Percentiles rank a stretch among this genome's conserved stretches.
Evolutionary conservation across 2,329 filamentous ascomycete genomes (phyloP).

Genomic region (Fusarium palustre): DNA sequence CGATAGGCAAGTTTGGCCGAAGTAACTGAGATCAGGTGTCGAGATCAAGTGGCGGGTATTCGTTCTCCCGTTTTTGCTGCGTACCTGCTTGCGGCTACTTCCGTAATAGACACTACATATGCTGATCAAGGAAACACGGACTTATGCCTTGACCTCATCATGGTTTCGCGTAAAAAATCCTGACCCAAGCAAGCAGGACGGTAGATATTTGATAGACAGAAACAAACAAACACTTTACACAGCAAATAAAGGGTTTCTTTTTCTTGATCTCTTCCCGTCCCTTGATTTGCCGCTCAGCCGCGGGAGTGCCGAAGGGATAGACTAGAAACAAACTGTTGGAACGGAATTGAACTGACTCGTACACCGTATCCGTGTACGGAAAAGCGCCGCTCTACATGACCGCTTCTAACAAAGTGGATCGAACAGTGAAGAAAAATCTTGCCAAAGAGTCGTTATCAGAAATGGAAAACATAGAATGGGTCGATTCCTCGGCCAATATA

Average conservation of each 20-base stretch:
- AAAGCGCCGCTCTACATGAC: background rate
- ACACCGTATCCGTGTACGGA: background rate
- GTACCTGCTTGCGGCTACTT: background rate
- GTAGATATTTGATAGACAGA: background rate
- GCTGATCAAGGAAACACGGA: background rate
- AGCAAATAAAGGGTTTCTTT: background rate
- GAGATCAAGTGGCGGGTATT: background rate
- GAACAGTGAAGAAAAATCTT: background rate
- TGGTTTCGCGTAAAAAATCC: background rate
- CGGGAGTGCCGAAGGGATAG: background rate
- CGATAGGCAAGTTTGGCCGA: slow-evolving; percentile 1
- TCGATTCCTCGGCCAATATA: background rate
- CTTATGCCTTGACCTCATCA: background rate
- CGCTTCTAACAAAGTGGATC: background rate
- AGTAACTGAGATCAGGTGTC: background rate
- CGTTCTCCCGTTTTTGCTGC: background rate
- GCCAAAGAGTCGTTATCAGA: no score
- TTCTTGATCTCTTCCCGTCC: no score
- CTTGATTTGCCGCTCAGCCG: background rate
- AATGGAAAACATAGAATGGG: background rate
- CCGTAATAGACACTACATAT: slow-evolving; percentile 5
- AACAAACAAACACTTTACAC: background rate
- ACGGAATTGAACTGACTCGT: background rate
- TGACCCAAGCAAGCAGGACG: background rate
- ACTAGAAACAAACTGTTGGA: background rate